Evolutionary conservation across 2,329 filamentous ascomycete species (phyloP), one percentile per base, ranked within the genome.

Genomic region (Scedosporium aurantiacum): DNA sequence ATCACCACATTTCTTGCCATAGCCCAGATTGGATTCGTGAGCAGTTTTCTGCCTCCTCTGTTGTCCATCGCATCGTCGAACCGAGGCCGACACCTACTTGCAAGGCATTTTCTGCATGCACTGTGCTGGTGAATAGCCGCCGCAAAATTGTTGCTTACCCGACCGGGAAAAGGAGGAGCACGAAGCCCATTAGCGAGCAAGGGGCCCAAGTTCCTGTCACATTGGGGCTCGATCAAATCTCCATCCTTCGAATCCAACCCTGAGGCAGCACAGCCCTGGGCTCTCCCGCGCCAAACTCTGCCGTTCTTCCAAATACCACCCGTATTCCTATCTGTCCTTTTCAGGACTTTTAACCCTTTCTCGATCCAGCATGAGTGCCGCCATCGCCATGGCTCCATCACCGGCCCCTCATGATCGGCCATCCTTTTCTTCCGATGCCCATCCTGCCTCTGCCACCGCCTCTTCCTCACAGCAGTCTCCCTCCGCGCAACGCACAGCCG

Each of bases 381-480:
- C 82, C 73, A 81, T 87, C 71, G 82, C 84, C 69, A 86, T 87
- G 84, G 84, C 82, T 70, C 83, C 84, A 66, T 86, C 84, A 71
- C 84, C 84, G 69, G 84, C 83, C 74, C 84, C 83, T 66, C 83
- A 86, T 72, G 84, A 87, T 72, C 78, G 83, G 71, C 76, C 82
- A 63, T 77, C 79, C n/a, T 83, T 81, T 67, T 74, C 79, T 69
- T 77, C 79, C 65, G 81, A 81, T 66, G 72, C 79, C 64, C 74
- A 75, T 65, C 73, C 76, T 62, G 56, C 65, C 69, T 67, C 66
- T 60, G 65, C 70, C 57, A 67, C 68, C 54, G 63, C 71, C 60
- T 78, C 79, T 57, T 79, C 79, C 40, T 73, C 76, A 41, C 72
- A 70, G 70, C 70, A 68, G 27, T 64, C 68, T 52, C 68, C 68